Base-by-base conservation (phyloP, 2,329 filamentous ascomycete species). In the Colletotrichum karsti region DNA sequence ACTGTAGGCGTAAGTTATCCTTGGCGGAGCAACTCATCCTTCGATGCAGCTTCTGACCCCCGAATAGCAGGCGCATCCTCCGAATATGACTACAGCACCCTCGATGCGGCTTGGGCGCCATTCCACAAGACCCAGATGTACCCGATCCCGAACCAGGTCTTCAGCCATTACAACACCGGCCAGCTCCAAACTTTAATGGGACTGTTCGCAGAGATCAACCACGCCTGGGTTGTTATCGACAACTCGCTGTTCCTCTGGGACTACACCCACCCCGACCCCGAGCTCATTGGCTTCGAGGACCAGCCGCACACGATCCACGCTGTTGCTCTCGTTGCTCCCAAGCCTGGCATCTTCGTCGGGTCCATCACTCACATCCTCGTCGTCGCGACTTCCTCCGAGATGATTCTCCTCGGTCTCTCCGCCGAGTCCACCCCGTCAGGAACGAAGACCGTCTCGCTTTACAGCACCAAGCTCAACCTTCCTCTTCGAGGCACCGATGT, bases 181-280 rank as follows among this genome's bases (percentile, higher is more conserved):
- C 91, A 97, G 76, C 90, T 98, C 24, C 91, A 92, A 67, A 97
- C 95, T n/a, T 89, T 90, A 75, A 97, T 99, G 92, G 97, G 97
- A 9, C 84, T 99, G 35, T 98, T 99, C 79, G 93, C 96, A 18
- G 93, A 97, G 80, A 87, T 99, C 75, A 95, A 95, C 75, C 94
- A 98, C 80, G 96, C 95, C 30, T 99, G 95, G 93, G 93, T 97
- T 62, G 90, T 93, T 24, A 96, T 99, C 77, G 96, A 99, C 82
- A 98, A 97, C 81, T 93, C 93, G 70, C 85, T 99, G 48, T 99
- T 98, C 77, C 86, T 99, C 15, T 99, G 97, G 97, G 95, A 99
- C 80, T 99, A 98, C 79, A 97, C 94, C 7, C 89, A 94, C 77
- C 90, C 93, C n/a, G 93, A 95, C 73, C 94, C 95, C 5, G 93